Base-by-base conservation (phyloP, 257 asterid genomes). In the Eustoma russellianum region DNA sequence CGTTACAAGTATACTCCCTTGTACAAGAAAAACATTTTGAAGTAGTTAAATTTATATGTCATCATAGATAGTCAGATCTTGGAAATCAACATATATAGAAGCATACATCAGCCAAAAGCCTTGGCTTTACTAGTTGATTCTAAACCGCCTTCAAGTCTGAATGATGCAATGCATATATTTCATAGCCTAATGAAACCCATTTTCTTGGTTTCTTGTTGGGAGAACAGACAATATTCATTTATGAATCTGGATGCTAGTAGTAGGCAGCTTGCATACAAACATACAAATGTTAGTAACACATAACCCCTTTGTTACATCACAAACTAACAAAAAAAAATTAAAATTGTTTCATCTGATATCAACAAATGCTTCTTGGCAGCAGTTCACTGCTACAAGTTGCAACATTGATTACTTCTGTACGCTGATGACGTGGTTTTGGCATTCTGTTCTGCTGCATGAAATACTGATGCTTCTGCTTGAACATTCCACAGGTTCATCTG, bases 151-250 rank as follows among this genome's bases (percentile, higher is more conserved):
- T 35, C 35, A 16, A 55, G n/a, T 13, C 5, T 40, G 7, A 19
- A 11, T 17, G 41, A 56, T 44, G 43, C 18, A 44, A 56, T 44
- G 2, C 52, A 44, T 28, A 34, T 8, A 10, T 24, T 13, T 18
- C 43, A 41, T 43, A n/a, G 38, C 55, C 50, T 40, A 35, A 33
- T 30, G 17, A 17, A 17, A 18, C 18, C 30, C 48, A 43, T 33
- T 19, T 9, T 7, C 9, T 12, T 53, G 14, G 66, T 62, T 62
- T 46, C 66, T 43, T 3, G 55, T 53, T 53, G 60, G 30, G 40
- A 12, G 48, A 3, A 17, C 11, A 16, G 19, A 38, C 50, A 46
- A 40, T 13, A 13, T 1, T 38, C 6, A 57, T 49, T 3, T 13
- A 17, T 61, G 12, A 16, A 49, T 13, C 8, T 11, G 13, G 53